phyloP scores from a whole-genome alignment of 192 early-diverging fungal genomes.

The Anaeromyces robustus region DNA sequence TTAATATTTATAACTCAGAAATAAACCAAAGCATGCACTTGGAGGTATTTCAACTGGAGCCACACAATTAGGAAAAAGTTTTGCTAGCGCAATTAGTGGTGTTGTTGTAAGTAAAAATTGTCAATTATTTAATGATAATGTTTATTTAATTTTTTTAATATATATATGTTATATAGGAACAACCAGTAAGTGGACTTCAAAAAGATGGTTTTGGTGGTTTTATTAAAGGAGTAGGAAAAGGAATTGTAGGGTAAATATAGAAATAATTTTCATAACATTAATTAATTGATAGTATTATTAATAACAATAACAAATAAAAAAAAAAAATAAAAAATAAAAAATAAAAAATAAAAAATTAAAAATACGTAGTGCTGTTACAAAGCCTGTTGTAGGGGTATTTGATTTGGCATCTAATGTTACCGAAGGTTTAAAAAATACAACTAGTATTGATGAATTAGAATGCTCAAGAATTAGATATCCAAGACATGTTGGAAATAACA shows the following conservation, averaged over 20 bases:
- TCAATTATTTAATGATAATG: too few relatives aligned
- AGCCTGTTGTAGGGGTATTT: slow-evolving; percentile 88
- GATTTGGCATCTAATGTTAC: slow-evolving; percentile 89
- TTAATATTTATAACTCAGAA: slow-evolving; percentile 22
- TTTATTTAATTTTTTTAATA: slow-evolving; percentile 57
- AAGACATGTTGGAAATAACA: not conserved
- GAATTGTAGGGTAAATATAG: slow-evolving; percentile 60
- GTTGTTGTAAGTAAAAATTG: slow-evolving; percentile 58
- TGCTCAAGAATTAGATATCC: not conserved
- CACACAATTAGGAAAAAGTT: slow-evolving; percentile 60
- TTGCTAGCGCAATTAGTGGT: slow-evolving; percentile 76
- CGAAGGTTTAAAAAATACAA: slow-evolving; percentile 34
- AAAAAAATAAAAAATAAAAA: not conserved
- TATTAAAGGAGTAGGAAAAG: slow-evolving; percentile 88
- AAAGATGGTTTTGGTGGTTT: slow-evolving; percentile 85
- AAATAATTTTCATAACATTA: not conserved
- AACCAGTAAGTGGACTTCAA: slow-evolving; percentile 41
- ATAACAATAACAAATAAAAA: not conserved
- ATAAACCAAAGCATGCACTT: slow-evolving; percentile 77
- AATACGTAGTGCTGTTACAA: slow-evolving; percentile 56
- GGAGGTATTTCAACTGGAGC: slow-evolving; percentile 79
- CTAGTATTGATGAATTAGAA: not conserved
- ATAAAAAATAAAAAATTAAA: not conserved
- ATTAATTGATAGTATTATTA: not conserved
- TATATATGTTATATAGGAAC: not conserved